Percentiles rank a stretch among this genome's conserved stretches.
phyloP scores from a whole-genome alignment of 805 yeast genomes.

The Clavispora asparagi region DNA sequence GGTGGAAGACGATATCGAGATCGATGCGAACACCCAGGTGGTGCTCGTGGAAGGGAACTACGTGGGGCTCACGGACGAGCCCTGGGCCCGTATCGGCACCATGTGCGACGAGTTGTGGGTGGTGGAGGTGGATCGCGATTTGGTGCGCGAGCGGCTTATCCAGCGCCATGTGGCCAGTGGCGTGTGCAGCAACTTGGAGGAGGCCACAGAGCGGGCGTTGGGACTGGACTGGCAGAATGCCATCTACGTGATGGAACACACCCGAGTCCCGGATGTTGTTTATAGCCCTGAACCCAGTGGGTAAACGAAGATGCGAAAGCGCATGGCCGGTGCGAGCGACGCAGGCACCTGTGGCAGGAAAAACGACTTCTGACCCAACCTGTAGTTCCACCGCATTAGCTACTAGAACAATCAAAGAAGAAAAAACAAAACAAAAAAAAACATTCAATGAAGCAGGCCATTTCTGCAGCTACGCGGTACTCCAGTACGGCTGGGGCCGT shows the following conservation, averaged over 20 bases:
- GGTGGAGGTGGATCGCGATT: slow-evolving; percentile 40
- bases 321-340: not conserved
- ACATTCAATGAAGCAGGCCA: too few species aligned
- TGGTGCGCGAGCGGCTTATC: slow-evolving; percentile 56
- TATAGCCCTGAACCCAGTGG: not conserved
- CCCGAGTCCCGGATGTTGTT: slow-evolving; percentile 11
- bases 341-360: too few species aligned
- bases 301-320: not conserved
- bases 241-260: slow-evolving; percentile 20
- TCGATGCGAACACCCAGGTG: slow-evolving; percentile 45
- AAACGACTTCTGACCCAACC: too few species aligned
- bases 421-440: too few species aligned
- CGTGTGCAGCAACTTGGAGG: slow-evolving; percentile 39
- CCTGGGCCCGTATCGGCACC: slow-evolving; percentile 50
- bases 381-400: too few species aligned
- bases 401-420: too few species aligned
- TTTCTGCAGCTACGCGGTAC: too few species aligned
- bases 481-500: too few species aligned
- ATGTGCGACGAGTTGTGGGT: slow-evolving; percentile 45
- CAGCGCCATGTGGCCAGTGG: slow-evolving; percentile 62
- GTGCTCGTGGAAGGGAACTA: slow-evolving; percentile 76
- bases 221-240: slow-evolving; percentile 68
- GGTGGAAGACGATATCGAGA: slow-evolving; percentile 42
- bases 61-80: slow-evolving; percentile 50
- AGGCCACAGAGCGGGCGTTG: slow-evolving; percentile 48